These are phyloP conservation scores for Dactylonectria estremocensis DNA, from an alignment of 2,329 filamentous ascomycete genomes.

Conservation along the genomic window DNA sequence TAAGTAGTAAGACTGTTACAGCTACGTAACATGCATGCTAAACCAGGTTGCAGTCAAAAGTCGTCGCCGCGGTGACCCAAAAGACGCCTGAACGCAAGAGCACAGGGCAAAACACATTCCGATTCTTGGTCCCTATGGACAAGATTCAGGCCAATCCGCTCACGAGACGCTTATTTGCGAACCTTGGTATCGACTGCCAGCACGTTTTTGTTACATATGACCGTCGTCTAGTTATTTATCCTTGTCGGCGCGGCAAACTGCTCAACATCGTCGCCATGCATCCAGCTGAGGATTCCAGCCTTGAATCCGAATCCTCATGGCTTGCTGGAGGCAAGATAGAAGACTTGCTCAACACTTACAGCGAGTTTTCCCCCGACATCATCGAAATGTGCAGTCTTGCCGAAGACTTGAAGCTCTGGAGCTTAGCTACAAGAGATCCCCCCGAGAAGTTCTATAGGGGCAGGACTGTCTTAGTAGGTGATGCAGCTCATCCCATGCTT, in stretches of 20 bases:
- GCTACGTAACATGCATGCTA: neutral
- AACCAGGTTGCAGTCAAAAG: neutral
- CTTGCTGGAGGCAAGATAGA: slow-evolving; percentile 4
- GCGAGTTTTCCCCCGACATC: slow-evolving; percentile 5
- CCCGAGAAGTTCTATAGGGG: neutral
- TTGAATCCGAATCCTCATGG: slow-evolving; percentile 9
- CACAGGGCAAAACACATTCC: slow-evolving; percentile 3
- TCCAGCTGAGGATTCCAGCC: neutral
- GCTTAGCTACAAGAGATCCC: slow-evolving; percentile 12
- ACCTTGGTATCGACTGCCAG: neutral
- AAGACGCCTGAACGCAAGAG: neutral
- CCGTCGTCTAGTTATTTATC: slow-evolving; percentile 18
- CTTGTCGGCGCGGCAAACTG: neutral
- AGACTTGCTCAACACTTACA: slow-evolving; percentile 3
- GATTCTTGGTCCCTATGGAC: slow-evolving; percentile 12
- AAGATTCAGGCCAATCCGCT: neutral
- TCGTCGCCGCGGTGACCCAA: neutral
- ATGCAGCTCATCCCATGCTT: slow-evolving; percentile 35
- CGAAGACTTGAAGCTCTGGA: slow-evolving; percentile 18
- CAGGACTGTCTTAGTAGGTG: slow-evolving; percentile 19
- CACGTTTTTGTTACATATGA: slow-evolving; percentile 2
- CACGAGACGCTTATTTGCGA: neutral
- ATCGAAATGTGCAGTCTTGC: slow-evolving; percentile 16
- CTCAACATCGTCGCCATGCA: slow-evolving; percentile 14
- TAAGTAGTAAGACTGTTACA: neutral